Percentiles rank a stretch among this genome's conserved stretches.
These are phyloP conservation scores for Papiliotrema fonsecae DNA, from an alignment of 1,284 basidiomycete species.

Conservation along the genomic window DNA sequence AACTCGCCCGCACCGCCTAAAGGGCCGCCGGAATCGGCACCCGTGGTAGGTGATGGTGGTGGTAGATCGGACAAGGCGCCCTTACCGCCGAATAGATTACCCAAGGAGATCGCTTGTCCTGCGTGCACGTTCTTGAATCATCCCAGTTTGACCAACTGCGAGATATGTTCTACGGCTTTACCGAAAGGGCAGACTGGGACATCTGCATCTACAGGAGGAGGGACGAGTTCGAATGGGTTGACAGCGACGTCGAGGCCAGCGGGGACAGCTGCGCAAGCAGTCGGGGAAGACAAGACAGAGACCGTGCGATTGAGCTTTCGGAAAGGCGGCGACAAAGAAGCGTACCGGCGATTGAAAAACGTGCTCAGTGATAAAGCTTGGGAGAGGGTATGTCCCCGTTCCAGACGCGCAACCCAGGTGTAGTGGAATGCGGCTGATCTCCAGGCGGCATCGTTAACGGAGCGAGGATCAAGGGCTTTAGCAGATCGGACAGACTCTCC, in stretches of 20 bases:
- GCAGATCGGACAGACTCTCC: constrained; percentile 4
- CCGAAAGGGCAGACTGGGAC: constrained; percentile 7
- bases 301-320: constrained; percentile 69
- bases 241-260: too few relatives aligned
- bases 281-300: constrained; percentile 50
- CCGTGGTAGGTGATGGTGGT: background rate
- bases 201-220: background rate
- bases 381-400: constrained; percentile 52
- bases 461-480: background rate
- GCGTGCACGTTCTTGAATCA: constrained; percentile 92
- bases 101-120: constrained; percentile 59
- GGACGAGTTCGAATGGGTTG: too few relatives aligned
- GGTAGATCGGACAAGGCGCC: background rate
- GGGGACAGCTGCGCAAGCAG: too few relatives aligned
- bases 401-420: too few relatives aligned
- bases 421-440: too few relatives aligned
- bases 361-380: constrained; percentile 74
- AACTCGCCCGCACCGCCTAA: background rate
- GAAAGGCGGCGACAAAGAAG: constrained; percentile 78
- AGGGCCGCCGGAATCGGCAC: background rate
- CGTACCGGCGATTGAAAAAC: constrained; percentile 74
- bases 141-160: constrained; percentile 67
- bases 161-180: constrained; percentile 78
- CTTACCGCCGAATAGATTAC: background rate
- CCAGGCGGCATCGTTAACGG: background rate